These are phyloP conservation scores for Penicillium atrosanguineum DNA, from an alignment of 495 filamentous ascomycete species.

Conservation along the genomic window DNA sequence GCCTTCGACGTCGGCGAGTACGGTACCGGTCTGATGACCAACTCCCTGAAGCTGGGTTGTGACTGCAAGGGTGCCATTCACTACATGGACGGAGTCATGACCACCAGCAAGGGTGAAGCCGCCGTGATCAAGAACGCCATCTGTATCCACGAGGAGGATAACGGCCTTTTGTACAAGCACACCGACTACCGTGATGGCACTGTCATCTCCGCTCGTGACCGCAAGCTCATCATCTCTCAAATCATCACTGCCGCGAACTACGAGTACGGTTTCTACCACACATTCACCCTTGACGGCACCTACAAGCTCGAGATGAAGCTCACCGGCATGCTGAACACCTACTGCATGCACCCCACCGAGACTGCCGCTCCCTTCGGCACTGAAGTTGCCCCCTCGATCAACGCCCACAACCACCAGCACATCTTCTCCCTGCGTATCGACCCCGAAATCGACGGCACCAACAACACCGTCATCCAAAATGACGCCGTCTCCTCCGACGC, in stretches of 20 bases:
- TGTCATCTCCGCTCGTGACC: constrained; percentile 78
- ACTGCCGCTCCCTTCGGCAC: constrained; percentile 49
- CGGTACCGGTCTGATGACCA: constrained; percentile 94
- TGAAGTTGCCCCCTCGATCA: constrained; percentile 42
- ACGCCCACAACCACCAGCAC: constrained; percentile 55
- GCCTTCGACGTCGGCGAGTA: constrained; percentile 95
- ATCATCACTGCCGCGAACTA: constrained; percentile 98
- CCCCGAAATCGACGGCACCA: constrained; percentile 51
- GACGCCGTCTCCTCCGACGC: constrained; percentile 41
- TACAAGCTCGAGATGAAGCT: constrained; percentile 94
- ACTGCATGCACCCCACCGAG: constrained; percentile 43
- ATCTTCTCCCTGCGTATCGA: constrained; percentile 54
- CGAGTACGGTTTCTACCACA: constrained; percentile 94
- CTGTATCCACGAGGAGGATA: constrained; percentile 95
- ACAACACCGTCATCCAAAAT: constrained; percentile 49
- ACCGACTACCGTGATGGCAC: constrained; percentile 92
- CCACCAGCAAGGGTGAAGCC: constrained; percentile 73
- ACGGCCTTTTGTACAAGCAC: constrained; percentile 94
- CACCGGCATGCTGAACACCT: constrained; percentile 83
- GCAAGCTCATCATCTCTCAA: constrained; percentile 86
- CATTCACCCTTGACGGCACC: constrained; percentile 91
- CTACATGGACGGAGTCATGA: constrained; percentile 82
- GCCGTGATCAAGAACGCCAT: constrained; percentile 91
- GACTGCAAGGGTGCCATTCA: constrained; percentile 96
- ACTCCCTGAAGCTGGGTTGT: constrained; percentile 82